These are phyloP conservation scores for Lecanicillium sp. DNA, from an alignment of 2,329 filamentous ascomycete species.

Conservation along the genomic window DNA sequence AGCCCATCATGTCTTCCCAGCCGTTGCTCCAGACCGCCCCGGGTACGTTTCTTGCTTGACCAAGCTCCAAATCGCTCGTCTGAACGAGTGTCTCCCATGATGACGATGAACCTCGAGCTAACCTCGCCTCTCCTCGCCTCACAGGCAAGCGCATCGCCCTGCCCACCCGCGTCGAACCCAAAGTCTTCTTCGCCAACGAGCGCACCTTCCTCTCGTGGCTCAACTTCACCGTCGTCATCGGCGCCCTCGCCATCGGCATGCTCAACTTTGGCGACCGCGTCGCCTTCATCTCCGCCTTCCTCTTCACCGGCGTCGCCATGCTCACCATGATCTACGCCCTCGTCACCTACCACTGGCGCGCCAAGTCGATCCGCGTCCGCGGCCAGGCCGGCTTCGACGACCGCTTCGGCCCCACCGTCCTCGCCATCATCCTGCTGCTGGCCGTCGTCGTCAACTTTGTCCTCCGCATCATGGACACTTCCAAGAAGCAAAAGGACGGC, in stretches of 20 bases:
- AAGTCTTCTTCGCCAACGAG: constrained; percentile 99
- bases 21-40: constrained; percentile 92
- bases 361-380: constrained; percentile 81
- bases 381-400: constrained; percentile 97
- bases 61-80: background rate
- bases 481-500: constrained; percentile 32
- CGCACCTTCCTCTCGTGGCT: constrained; percentile 99
- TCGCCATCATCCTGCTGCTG: constrained; percentile 78
- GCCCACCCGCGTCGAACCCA: constrained; percentile 94
- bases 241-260: constrained; percentile 91
- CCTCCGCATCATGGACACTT: constrained; percentile 55
- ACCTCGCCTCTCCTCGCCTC: too few species aligned
- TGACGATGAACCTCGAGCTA: constrained; percentile 17
- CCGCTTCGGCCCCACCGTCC: constrained; percentile 83
- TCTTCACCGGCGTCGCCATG: constrained; percentile 94
- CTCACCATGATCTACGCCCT: constrained; percentile 92
- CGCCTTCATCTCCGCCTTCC: constrained; percentile 85
- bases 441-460: constrained; percentile 97
- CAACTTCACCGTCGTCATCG: constrained; percentile 98
- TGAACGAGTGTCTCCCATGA: constrained; percentile 2
- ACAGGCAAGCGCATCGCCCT: constrained; percentile 98
- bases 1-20: constrained; percentile 79
- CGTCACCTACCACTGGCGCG: constrained; percentile 94
- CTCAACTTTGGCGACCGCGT: constrained; percentile 96
- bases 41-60: constrained; percentile 48